Percentiles rank a stretch among this genome's conserved stretches.
Conservation (phyloP, 2,329 filamentous ascomycete genomes). For the Pseudogymnoascus sp. region DNA sequence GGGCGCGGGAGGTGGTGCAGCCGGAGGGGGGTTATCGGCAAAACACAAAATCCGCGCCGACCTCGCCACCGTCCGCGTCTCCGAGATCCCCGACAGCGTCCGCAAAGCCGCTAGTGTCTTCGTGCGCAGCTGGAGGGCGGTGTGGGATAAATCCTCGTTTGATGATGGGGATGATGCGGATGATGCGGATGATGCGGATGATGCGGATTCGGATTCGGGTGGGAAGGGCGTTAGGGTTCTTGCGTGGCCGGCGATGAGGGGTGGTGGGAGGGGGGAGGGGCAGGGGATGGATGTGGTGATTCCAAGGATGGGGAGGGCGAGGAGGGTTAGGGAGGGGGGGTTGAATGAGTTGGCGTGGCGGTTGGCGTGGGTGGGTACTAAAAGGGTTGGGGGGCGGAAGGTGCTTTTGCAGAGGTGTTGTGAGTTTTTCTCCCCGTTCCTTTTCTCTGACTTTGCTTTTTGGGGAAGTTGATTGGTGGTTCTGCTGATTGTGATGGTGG, state of each 20-base stretch:
- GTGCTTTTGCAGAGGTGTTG: neutral
- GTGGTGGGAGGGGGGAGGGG: neutral
- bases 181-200: neutral
- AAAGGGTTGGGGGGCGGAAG: neutral
- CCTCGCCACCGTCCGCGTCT: slow-evolving; percentile 86
- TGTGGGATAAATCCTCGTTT: neutral
- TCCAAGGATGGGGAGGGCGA: neutral
- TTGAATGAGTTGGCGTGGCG: neutral
- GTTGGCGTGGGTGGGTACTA: neutral
- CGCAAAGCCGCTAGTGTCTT: slow-evolving; percentile 84
- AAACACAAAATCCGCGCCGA: slow-evolving; percentile 59
- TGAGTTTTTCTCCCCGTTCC: neutral
- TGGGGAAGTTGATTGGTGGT: neutral
- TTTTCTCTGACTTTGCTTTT: neutral
- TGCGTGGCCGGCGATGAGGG: neutral
- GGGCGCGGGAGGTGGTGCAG: no score
- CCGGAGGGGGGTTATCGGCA: neutral
- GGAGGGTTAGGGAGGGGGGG: neutral
- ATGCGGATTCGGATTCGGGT: neutral
- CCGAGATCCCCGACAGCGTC: slow-evolving; percentile 93
- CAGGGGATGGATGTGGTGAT: neutral
- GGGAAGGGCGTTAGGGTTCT: neutral
- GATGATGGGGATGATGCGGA: neutral
- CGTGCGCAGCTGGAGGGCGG: slow-evolving; percentile 61
- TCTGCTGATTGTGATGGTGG: neutral